Evolutionary conservation across 1,284 basidiomycete species (phyloP).

Genomic region (Cutaneotrichosporon cutaneum): DNA sequence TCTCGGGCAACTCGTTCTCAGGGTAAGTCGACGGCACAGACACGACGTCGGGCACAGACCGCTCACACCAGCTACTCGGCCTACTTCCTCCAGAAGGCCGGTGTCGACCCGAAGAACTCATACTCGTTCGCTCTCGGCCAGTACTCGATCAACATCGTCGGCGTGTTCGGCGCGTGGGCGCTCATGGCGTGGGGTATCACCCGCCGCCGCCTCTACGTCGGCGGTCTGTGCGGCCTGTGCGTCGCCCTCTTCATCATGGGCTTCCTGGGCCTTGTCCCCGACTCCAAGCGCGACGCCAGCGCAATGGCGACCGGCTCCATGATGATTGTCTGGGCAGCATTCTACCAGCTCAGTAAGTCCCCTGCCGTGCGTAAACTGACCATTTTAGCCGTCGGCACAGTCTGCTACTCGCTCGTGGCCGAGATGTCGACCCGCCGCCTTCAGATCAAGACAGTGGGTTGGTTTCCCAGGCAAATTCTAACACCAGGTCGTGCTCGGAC

Average conservation of each 20-base stretch:
- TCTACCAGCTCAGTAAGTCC: constrained; percentile 41
- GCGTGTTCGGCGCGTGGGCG: constrained; percentile 46
- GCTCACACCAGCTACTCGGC: constrained; percentile 28
- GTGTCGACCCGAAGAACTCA: constrained; percentile 46
- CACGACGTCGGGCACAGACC: neutral
- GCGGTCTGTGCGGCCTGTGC: constrained; percentile 54
- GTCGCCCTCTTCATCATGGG: constrained; percentile 57
- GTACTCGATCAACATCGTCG: constrained; percentile 41
- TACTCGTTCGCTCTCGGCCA: constrained; percentile 53
- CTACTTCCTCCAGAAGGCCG: constrained; percentile 55
- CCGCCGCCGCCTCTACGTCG: constrained; percentile 54
- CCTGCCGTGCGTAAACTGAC: neutral
- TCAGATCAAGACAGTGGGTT: constrained; percentile 58
- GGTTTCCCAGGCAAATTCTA: no score
- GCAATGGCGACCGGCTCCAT: constrained; percentile 53
- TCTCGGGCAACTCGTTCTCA: constrained; percentile 44
- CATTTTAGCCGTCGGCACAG: constrained; percentile 40
- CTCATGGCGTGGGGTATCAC: constrained; percentile 53
- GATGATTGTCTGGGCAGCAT: constrained; percentile 53
- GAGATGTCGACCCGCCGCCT: constrained; percentile 56
- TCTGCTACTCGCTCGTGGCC: constrained; percentile 52
- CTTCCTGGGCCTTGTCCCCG: constrained; percentile 52
- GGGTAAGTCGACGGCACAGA: constrained; percentile 14
- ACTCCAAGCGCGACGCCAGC: constrained; percentile 26
- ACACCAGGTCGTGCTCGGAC: constrained; percentile 58